These are phyloP conservation scores for Aureobasidium sp. DNA, from an alignment of 2,329 filamentous ascomycete genomes.

Conservation along the genomic window DNA sequence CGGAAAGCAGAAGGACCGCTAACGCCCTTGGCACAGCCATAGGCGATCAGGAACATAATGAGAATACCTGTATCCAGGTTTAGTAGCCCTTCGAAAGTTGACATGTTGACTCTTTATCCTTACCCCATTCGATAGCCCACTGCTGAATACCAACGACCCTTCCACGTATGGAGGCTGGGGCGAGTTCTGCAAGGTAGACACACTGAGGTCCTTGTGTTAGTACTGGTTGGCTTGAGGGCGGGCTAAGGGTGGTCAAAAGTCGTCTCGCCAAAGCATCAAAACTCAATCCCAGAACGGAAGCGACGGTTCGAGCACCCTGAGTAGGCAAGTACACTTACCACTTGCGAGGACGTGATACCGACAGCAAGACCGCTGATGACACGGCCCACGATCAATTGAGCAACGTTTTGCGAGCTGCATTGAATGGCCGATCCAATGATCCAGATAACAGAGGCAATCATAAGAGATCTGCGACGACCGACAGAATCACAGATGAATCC, in stretches of 20 bases:
- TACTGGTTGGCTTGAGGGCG: background rate
- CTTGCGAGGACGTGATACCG: conserved; percentile 82
- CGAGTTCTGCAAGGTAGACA: conserved; percentile 86
- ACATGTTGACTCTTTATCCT: background rate
- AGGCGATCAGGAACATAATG: conserved; percentile 55
- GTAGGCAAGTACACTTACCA: conserved; percentile 29
- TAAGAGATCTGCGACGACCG: conserved; percentile 37
- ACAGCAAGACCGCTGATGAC: conserved; percentile 80
- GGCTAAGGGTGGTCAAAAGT: background rate
- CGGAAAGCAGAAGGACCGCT: conserved; percentile 49
- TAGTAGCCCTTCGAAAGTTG: background rate
- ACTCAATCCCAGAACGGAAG: background rate
- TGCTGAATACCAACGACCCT: conserved; percentile 58
- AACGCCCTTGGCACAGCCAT: conserved; percentile 48
- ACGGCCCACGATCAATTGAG: conserved; percentile 54
- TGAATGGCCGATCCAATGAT: conserved; percentile 35
- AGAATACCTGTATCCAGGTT: conserved; percentile 44
- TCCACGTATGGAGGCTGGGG: conserved; percentile 39
- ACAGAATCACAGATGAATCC: conserved; percentile 40
- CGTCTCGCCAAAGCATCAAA: background rate
- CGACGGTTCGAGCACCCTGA: background rate
- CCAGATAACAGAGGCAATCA: conserved; percentile 38
- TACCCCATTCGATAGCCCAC: conserved; percentile 58
- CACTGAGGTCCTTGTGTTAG: conserved; percentile 35
- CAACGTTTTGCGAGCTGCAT: conserved; percentile 31